Evolutionary conservation across 768 basidiomycete genomes (phyloP).

Genomic region (Tricholoma terreum): DNA sequence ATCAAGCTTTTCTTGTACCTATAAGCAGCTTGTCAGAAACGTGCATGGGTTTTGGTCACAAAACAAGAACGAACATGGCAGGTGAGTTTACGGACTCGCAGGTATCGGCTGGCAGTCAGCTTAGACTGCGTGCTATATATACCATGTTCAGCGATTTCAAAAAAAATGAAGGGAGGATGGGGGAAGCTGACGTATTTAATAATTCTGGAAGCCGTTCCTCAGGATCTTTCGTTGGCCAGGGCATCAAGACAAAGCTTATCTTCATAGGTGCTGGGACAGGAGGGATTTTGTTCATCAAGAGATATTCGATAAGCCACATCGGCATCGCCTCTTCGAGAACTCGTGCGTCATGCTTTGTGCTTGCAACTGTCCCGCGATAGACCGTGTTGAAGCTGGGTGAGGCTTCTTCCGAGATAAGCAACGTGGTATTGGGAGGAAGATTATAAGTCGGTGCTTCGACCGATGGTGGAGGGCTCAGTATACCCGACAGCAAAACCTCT

Average conservation of each 20-base stretch:
- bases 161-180: not conserved
- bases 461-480: conserved; percentile 63
- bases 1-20: conserved; percentile 86
- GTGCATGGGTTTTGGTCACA: not conserved
- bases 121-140: conserved; percentile 66
- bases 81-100: conserved; percentile 83
- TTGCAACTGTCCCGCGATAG: conserved; percentile 71
- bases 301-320: conserved; percentile 84
- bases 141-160: not conserved
- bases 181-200: conserved; percentile 68
- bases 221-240: conserved; percentile 61
- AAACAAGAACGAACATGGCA: conserved; percentile 56
- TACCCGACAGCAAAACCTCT: conserved; percentile 52
- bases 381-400: conserved; percentile 70
- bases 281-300: conserved; percentile 64
- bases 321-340: conserved; percentile 77
- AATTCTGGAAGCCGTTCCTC: conserved; percentile 72
- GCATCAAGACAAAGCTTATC: conserved; percentile 86
- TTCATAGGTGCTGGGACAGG: conserved; percentile 57
- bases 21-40: not conserved
- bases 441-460: conserved; percentile 67
- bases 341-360: conserved; percentile 37
- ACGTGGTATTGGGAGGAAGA: conserved; percentile 55
- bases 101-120: conserved; percentile 81
- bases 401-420: conserved; percentile 83